Conservation (phyloP, 83 land plant species). For the Larix sibirica region DNA sequence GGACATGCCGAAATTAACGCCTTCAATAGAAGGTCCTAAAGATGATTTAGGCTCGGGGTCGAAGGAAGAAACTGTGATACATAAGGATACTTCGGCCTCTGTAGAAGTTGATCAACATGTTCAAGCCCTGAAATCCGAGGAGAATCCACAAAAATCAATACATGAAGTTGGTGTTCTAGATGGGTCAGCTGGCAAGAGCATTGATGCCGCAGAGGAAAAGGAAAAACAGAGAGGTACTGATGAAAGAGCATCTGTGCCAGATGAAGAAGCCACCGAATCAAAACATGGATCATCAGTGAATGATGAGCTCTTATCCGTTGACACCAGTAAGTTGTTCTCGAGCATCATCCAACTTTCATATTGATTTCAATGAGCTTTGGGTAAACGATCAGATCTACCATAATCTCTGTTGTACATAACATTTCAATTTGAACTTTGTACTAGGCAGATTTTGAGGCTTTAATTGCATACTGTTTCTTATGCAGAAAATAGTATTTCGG, state of each 20-base stretch:
- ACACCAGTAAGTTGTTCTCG: neutral
- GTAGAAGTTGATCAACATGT: neutral
- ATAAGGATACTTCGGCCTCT: neutral
- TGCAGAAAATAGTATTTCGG: neutral
- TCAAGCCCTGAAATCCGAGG: neutral
- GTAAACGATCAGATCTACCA: neutral
- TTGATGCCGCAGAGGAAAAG: neutral
- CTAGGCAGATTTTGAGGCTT: neutral
- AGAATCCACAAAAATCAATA: neutral
- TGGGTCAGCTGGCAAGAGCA: neutral
- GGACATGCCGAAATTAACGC: conserved; percentile 8
- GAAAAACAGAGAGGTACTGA: neutral
- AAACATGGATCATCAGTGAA: neutral
- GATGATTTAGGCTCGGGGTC: conserved; percentile 2
- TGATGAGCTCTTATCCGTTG: neutral
- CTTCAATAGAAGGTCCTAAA: neutral
- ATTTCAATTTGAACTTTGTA: neutral
- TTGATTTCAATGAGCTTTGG: neutral
- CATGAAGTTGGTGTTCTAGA: neutral
- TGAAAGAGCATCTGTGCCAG: neutral
- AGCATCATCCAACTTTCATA: neutral
- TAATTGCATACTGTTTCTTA: neutral
- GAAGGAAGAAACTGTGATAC: neutral
- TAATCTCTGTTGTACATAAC: neutral
- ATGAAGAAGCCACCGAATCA: neutral